Conservation (phyloP, 169 alveolate genomes). For the Plasmodium billcollinsi region DNA sequence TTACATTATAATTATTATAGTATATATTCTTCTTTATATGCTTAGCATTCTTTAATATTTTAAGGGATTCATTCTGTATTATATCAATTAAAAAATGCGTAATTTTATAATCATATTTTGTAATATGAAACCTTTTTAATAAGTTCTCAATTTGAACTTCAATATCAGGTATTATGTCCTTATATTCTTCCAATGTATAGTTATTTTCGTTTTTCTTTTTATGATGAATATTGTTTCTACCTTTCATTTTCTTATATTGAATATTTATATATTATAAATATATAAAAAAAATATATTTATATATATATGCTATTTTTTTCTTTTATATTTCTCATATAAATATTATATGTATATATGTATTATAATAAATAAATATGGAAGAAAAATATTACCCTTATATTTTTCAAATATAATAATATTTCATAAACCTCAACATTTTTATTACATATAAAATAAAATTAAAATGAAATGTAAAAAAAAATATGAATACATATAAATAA, state of each 20-base stretch:
- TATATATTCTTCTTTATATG: slow-evolving; percentile 18
- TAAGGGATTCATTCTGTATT: slow-evolving; percentile 72
- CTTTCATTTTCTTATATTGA: slow-evolving; percentile 20
- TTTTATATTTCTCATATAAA: too few species aligned
- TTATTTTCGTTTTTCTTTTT: neutral
- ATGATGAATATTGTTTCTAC: slow-evolving; percentile 2
- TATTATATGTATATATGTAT: too few species aligned
- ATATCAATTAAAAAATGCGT: slow-evolving; percentile 54
- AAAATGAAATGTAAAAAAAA: too few species aligned
- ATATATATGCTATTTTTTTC: too few species aligned
- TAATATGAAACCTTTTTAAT: slow-evolving; percentile 38
- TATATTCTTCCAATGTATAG: slow-evolving; percentile 9
- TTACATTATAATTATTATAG: neutral
- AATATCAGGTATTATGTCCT: slow-evolving; percentile 44
- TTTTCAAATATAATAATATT: too few species aligned
- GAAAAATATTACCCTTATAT: too few species aligned
- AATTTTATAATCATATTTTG: slow-evolving; percentile 75
- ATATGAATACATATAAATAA: too few species aligned
- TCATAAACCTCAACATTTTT: too few species aligned
- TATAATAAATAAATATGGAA: too few species aligned
- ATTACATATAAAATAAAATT: too few species aligned
- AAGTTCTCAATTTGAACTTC: slow-evolving; percentile 70
- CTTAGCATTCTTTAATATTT: slow-evolving; percentile 52
- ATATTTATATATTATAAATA: neutral
- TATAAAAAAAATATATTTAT: too few species aligned